These are phyloP conservation scores for Ascochyta lentis DNA, from an alignment of 2,329 filamentous ascomycete species.

Conservation along the genomic window DNA sequence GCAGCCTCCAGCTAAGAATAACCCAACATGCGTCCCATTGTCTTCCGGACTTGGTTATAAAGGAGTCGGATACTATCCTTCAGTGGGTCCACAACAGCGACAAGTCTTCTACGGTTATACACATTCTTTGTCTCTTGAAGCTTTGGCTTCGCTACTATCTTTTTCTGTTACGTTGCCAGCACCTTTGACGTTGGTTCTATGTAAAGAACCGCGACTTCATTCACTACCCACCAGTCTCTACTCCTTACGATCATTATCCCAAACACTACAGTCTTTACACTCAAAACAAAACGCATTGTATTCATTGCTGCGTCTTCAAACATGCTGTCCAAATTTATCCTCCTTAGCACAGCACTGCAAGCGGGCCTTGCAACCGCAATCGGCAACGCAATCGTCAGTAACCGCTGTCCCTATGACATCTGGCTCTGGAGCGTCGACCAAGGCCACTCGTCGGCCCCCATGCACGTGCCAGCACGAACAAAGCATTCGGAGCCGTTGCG, in stretches of 20 bases:
- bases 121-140: background rate
- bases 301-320: background rate
- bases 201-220: background rate
- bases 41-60: background rate
- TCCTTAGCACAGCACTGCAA: conserved; percentile 27
- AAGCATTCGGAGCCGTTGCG: conserved; percentile 30
- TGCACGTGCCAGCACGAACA: conserved; percentile 26
- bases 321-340: conserved; percentile 28
- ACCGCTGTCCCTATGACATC: conserved; percentile 36
- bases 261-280: background rate
- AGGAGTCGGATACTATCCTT: background rate
- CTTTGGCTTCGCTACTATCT: background rate
- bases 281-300: background rate
- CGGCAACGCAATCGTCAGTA: conserved; percentile 34
- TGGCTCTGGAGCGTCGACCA: conserved; percentile 34
- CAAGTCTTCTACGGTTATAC: background rate
- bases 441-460: conserved; percentile 9
- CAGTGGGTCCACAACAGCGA: too few species aligned
- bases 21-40: background rate
- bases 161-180: background rate
- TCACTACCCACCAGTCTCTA: background rate
- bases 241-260: background rate
- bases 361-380: conserved; percentile 24
- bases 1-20: background rate
- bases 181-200: background rate